These are phyloP conservation scores for Thelonectria olida DNA, from an alignment of 2,329 filamentous ascomycete genomes.

Conservation along the genomic window DNA sequence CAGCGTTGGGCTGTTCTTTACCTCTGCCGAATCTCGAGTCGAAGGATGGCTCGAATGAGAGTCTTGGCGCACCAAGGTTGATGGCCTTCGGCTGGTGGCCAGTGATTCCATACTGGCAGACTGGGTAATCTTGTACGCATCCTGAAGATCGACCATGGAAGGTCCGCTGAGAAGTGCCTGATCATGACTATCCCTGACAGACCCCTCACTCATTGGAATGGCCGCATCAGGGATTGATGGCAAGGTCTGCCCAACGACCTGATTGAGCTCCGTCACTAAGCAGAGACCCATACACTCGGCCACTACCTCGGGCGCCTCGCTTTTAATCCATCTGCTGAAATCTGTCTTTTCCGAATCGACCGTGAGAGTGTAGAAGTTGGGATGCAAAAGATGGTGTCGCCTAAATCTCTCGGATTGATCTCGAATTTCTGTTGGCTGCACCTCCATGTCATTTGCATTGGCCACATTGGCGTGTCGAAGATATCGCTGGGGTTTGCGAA, in stretches of 20 bases:
- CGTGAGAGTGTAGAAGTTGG: slow-evolving; percentile 85
- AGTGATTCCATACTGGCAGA: slow-evolving; percentile 59
- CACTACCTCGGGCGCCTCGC: slow-evolving; percentile 81
- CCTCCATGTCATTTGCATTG: slow-evolving; percentile 77
- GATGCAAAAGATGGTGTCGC: slow-evolving; percentile 77
- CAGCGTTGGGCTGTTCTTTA: slow-evolving; percentile 66
- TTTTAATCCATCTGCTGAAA: slow-evolving; percentile 80
- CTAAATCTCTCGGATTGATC: slow-evolving; percentile 80
- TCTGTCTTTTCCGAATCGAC: slow-evolving; percentile 83
- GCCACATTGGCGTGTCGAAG: slow-evolving; percentile 77
- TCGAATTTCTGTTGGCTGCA: slow-evolving; percentile 81
- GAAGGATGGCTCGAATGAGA: slow-evolving; percentile 65
- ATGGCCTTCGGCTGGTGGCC: slow-evolving; percentile 49
- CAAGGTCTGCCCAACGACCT: slow-evolving; percentile 35
- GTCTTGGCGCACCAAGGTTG: slow-evolving; percentile 48
- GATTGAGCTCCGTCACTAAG: slow-evolving; percentile 39
- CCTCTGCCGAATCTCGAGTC: slow-evolving; percentile 49
- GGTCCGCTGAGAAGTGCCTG: slow-evolving; percentile 53
- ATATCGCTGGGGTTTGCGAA: slow-evolving; percentile 82
- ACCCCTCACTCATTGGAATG: slow-evolving; percentile 40
- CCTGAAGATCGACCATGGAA: slow-evolving; percentile 40
- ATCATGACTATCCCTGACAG: slow-evolving; percentile 47
- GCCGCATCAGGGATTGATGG: slow-evolving; percentile 33
- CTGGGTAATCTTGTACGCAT: slow-evolving; percentile 64
- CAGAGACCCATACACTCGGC: slow-evolving; percentile 81